Conservation (phyloP, 176 grass and related monocot species). For the Carex parvula region DNA sequence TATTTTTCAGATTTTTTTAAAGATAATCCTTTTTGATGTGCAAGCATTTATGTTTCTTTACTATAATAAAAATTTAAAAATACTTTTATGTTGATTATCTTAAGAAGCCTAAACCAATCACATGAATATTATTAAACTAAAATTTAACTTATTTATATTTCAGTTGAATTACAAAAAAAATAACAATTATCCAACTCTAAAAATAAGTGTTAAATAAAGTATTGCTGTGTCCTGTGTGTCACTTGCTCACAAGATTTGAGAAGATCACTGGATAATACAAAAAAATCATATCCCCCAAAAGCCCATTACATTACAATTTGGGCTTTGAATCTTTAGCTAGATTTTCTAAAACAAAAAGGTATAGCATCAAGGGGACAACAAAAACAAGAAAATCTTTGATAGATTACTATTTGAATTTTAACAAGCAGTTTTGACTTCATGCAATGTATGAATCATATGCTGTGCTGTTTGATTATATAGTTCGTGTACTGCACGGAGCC, state of each 20-base stretch:
- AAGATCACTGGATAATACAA: not conserved
- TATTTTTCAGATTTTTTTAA: too few species aligned
- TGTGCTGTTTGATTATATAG: too few species aligned
- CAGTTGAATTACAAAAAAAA: not conserved
- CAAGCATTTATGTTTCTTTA: too few species aligned
- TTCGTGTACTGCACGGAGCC: too few species aligned
- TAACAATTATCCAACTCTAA: not conserved
- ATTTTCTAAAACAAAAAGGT: not conserved
- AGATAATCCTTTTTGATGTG: too few species aligned
- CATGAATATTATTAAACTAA: not conserved
- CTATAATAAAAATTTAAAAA: too few species aligned
- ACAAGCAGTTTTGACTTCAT: not conserved
- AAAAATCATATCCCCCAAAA: not conserved
- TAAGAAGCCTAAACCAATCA: not conserved
- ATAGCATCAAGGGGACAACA: not conserved
- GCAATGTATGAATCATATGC: too few species aligned
- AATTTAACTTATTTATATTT: not conserved
- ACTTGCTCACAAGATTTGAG: not conserved
- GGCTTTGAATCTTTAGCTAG: not conserved
- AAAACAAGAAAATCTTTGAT: not conserved
- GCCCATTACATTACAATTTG: not conserved
- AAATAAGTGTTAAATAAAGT: not conserved
- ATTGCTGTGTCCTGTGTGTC: too few species aligned
- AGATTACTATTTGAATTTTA: slow-evolving; percentile 10
- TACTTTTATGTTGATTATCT: too few species aligned